phyloP scores from a whole-genome alignment of 345 rosid species.

The Lepidium sativum region DNA sequence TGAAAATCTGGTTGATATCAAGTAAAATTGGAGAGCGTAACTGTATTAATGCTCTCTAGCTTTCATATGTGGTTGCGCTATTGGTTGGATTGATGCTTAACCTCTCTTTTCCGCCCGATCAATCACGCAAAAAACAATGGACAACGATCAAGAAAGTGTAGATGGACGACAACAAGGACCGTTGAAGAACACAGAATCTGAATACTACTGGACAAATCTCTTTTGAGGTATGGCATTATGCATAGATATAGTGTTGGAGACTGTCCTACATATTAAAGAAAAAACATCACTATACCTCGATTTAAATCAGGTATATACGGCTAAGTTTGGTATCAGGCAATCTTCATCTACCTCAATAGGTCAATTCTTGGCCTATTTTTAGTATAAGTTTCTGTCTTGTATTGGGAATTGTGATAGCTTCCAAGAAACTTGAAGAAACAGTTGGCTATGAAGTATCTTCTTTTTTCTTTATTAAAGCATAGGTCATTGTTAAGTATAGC shows the following conservation, averaged over 20 bases:
- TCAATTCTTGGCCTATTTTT: constrained; percentile 1
- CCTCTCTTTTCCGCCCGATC: neutral
- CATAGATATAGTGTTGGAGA: neutral
- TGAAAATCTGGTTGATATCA: neutral
- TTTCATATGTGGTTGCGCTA: neutral
- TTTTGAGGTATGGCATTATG: neutral
- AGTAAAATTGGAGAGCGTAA: neutral
- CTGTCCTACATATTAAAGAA: neutral
- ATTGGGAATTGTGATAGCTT: neutral
- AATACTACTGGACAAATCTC: neutral
- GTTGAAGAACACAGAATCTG: constrained; percentile 5
- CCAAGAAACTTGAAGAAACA: neutral
- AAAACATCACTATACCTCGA: neutral
- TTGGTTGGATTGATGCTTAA: neutral
- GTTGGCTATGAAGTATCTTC: constrained; percentile 2
- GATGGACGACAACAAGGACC: neutral
- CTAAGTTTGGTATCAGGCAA: neutral
- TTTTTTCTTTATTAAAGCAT: neutral
- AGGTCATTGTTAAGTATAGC: neutral
- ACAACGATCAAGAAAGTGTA: neutral
- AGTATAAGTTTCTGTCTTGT: neutral
- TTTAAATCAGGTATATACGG: constrained; percentile 8
- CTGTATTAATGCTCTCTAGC: neutral
- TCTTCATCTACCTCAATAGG: neutral
- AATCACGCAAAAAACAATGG: neutral